Conservation (phyloP, 805 yeast genomes). For the Blastobotrys robertii region DNA sequence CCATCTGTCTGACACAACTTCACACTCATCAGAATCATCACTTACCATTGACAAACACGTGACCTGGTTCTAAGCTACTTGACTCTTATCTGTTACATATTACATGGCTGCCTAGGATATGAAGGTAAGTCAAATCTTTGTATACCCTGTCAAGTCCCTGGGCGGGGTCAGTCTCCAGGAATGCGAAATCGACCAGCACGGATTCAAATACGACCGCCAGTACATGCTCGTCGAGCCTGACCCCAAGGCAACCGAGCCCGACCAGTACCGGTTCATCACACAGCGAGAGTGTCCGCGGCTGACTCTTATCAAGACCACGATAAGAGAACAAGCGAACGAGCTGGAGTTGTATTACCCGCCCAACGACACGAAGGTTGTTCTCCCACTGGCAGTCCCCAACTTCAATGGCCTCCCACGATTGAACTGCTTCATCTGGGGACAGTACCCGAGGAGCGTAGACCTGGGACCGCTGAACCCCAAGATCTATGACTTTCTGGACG, state of each 20-base stretch:
- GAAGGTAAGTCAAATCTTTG: constrained; percentile 10
- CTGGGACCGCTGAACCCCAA: constrained; percentile 16
- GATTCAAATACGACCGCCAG: constrained; percentile 26
- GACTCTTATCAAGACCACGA: constrained; percentile 16
- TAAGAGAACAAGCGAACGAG: constrained; percentile 9
- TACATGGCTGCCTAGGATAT: no score
- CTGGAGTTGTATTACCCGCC: constrained; percentile 15
- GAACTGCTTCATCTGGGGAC: constrained; percentile 22
- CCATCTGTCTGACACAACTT: no score
- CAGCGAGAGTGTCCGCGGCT: constrained; percentile 24
- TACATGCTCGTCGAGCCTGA: constrained; percentile 21
- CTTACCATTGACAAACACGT: no score
- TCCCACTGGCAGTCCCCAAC: constrained; percentile 11
- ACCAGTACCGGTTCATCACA: constrained; percentile 17
- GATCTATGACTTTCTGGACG: constrained; percentile 8
- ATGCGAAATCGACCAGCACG: constrained; percentile 22
- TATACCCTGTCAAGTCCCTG: constrained; percentile 28
- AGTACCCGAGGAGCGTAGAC: constrained; percentile 17
- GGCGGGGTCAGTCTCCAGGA: constrained; percentile 21
- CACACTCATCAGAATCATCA: no score
- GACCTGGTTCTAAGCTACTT: no score
- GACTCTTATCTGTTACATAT: no score
- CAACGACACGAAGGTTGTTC: constrained; percentile 4
- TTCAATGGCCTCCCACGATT: constrained; percentile 6
- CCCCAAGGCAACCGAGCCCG: constrained; percentile 4